Percentiles rank a stretch among this genome's conserved stretches.
These are phyloP conservation scores for Exophiala calicioides DNA, from an alignment of 2,329 filamentous ascomycete genomes.

Conservation along the genomic window DNA sequence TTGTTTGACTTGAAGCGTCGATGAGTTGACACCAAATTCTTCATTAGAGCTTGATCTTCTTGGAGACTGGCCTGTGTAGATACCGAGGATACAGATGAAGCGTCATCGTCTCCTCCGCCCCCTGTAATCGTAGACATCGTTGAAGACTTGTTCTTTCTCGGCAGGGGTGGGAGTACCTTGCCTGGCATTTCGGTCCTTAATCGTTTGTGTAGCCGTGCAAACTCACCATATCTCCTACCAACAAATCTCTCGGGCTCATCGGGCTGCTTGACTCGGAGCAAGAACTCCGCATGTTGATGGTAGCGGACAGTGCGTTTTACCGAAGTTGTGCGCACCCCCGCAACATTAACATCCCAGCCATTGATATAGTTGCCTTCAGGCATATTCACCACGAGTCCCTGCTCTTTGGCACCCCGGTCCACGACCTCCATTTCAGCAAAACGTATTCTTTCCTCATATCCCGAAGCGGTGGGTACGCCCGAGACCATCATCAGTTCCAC, in stretches of 20 bases:
- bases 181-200: constrained; percentile 85
- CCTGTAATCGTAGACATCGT: constrained; percentile 59
- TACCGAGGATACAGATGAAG: constrained; percentile 75
- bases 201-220: constrained; percentile 74
- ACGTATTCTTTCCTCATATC: constrained; percentile 94
- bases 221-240: constrained; percentile 85
- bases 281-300: constrained; percentile 91
- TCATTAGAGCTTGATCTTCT: constrained; percentile 33
- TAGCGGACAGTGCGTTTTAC: constrained; percentile 84
- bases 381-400: constrained; percentile 79
- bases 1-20: constrained; percentile 25
- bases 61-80: constrained; percentile 65
- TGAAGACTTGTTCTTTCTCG: constrained; percentile 86
- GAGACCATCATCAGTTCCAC: constrained; percentile 99
- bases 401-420: constrained; percentile 87
- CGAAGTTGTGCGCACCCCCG: constrained; percentile 77
- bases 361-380: constrained; percentile 92
- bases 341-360: constrained; percentile 95
- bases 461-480: constrained; percentile 89
- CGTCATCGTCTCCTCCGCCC: constrained; percentile 72
- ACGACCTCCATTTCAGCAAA: constrained; percentile 98
- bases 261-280: constrained; percentile 79
- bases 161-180: constrained; percentile 81
- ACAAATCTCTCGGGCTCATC: constrained; percentile 76
- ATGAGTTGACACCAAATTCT: constrained; percentile 29